Base-by-base conservation (phyloP, 305 asterid species). In the Rubia peregrina region DNA sequence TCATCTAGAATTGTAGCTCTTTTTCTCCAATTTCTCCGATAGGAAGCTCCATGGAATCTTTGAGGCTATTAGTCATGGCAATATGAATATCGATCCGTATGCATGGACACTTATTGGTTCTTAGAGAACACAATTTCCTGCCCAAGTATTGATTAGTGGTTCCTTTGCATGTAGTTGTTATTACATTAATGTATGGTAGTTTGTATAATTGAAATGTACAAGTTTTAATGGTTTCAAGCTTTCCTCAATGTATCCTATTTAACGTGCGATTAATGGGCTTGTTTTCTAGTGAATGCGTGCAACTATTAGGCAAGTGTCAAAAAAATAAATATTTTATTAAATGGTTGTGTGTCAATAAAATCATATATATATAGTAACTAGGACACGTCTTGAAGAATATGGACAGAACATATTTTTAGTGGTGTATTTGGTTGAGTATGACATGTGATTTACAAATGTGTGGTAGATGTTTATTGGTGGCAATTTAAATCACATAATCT, bases 91-190 rank as follows among this genome's bases (percentile, higher is more conserved):
- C 21, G 80, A 90, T 85, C 79, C 90, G 66, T 90, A 89, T 86
- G 98, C 90, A 67, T 90, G 97, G 97, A 86, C 97, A 19, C 71
- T 71, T 24, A 87, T 78, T 85, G 98, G 97, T 67, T 80, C 88
- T 69, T 84, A 83, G 8, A 80, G 80, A 81, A 87, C 98, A 67
- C 73, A 16, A 60, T 89, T 66, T 79, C 95, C 96, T 57, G 93
- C 98, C 62, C 98, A 92, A 95, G 97, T 89, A 86, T 67, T 67
- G 67, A 68, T 56, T 64, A 53, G 71, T 71, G 56, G 5, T 4
- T 33, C 5, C 38, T 4, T 33, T 33, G 5, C 38, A 33, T 33
- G 38, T 33, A 33, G 38, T 4, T 33, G 38, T 36, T 73, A n/a
- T 68, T 65, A 16, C 16, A 26, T 63, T 17, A 16, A 36, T 66